phyloP scores from a whole-genome alignment of 2,329 filamentous ascomycete species.

The Paecilomyces niveus region DNA sequence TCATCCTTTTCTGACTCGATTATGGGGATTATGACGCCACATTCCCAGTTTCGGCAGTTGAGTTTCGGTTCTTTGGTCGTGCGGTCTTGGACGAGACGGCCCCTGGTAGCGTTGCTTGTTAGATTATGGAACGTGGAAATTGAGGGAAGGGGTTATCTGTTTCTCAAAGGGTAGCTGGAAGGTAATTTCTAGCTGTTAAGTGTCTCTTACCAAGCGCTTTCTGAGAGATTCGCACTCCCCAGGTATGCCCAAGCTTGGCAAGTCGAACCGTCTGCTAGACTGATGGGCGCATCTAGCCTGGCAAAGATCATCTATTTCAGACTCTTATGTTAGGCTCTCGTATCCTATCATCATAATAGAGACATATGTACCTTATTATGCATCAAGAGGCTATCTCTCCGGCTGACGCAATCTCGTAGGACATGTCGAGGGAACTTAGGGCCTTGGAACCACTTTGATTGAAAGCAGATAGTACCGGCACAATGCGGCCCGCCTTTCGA shows the following conservation, averaged over 20 bases:
- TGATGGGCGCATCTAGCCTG: constrained; percentile 18
- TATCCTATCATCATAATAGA: background rate
- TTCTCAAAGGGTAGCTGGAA: background rate
- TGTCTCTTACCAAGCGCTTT: constrained; percentile 72
- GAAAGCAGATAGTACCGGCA: constrained; percentile 78
- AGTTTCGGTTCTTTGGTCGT: constrained; percentile 63
- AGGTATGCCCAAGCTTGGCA: constrained; percentile 70
- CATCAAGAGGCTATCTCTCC: constrained; percentile 65
- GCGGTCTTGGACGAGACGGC: constrained; percentile 65
- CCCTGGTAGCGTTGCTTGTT: constrained; percentile 47
- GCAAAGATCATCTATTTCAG: constrained; percentile 25
- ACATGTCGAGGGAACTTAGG: constrained; percentile 63
- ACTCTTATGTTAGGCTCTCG: constrained; percentile 2
- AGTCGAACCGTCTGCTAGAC: constrained; percentile 11
- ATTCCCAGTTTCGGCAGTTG: constrained; percentile 91
- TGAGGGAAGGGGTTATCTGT: background rate
- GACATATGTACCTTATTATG: constrained; percentile 70
- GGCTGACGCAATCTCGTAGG: constrained; percentile 69
- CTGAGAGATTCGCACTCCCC: constrained; percentile 85
- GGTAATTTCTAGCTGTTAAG: background rate
- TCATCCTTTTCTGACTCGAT: constrained; percentile 7
- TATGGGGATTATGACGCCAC: constrained; percentile 71
- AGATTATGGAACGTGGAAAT: background rate
- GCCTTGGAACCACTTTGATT: constrained; percentile 63
- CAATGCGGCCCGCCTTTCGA: constrained; percentile 58